Evolutionary conservation across 768 basidiomycete genomes (phyloP).

Genomic region (Antrodiella citrinella): DNA sequence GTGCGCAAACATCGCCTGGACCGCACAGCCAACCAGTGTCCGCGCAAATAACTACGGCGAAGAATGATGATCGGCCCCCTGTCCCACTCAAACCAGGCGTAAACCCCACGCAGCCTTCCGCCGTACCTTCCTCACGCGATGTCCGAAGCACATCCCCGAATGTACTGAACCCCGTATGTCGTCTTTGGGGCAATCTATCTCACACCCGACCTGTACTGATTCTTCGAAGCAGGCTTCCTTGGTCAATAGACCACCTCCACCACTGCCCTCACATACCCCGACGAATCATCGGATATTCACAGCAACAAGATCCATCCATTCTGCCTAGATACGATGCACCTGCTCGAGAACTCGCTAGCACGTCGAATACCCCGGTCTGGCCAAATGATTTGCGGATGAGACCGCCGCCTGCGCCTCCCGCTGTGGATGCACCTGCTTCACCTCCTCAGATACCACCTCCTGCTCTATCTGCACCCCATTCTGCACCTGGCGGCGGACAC

Average conservation of each 20-base stretch:
- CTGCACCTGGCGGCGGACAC: neutral
- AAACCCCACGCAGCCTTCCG: neutral
- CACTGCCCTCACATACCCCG: slow-evolving; percentile 16
- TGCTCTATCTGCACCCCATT: neutral
- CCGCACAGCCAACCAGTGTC: slow-evolving; percentile 6
- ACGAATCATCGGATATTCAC: slow-evolving; percentile 10
- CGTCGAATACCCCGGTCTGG: neutral
- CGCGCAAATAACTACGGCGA: slow-evolving; percentile 1
- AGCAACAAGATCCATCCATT: slow-evolving; percentile 11
- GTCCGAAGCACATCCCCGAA: slow-evolving; percentile 7
- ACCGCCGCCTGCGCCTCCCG: slow-evolving; percentile 5
- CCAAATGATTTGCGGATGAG: neutral
- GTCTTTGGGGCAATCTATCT: too few relatives aligned
- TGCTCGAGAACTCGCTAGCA: neutral
- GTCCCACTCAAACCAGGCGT: slow-evolving; percentile 30
- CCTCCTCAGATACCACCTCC: neutral
- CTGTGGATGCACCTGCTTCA: neutral
- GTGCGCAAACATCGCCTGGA: neutral
- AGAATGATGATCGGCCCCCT: slow-evolving; percentile 26
- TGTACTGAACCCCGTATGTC: slow-evolving; percentile 7
- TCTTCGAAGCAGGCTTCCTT: too few relatives aligned
- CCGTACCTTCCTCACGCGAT: neutral
- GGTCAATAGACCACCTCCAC: slow-evolving; percentile 21
- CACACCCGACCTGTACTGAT: too few relatives aligned
- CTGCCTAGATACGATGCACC: slow-evolving; percentile 17